Evolutionary conservation across 163 green algal species (phyloP).

Genomic region (Scenedesmus sp.): DNA sequence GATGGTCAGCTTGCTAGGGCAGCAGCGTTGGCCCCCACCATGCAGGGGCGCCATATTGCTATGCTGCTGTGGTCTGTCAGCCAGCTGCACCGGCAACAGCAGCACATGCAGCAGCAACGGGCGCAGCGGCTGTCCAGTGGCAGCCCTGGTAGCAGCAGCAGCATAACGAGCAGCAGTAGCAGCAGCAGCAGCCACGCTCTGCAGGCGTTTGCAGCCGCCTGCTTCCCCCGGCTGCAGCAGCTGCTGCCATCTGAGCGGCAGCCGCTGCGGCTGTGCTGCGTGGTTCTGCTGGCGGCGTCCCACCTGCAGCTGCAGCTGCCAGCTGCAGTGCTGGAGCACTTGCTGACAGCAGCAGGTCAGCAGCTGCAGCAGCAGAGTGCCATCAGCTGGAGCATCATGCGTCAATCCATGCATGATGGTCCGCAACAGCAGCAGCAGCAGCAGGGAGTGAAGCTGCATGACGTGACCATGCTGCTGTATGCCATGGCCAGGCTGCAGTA

Average conservation of each 20-base stretch:
- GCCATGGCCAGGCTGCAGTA: background rate
- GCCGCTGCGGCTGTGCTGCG: background rate
- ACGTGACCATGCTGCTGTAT: slow-evolving; percentile 10
- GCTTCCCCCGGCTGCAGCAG: background rate
- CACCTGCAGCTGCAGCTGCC: slow-evolving; percentile 14
- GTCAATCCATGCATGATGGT: background rate
- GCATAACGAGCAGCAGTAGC: background rate
- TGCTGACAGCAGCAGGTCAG: slow-evolving; percentile 1
- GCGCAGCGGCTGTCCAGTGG: too few species aligned
- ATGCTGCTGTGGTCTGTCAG: slow-evolving; percentile 40
- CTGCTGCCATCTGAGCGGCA: background rate
- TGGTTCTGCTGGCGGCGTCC: slow-evolving; percentile 7
- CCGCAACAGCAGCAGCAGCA: background rate
- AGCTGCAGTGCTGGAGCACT: background rate
- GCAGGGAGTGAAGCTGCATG: background rate
- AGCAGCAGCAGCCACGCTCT: background rate
- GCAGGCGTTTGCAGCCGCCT: background rate
- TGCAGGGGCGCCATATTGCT: slow-evolving; percentile 41
- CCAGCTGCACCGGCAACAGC: slow-evolving; percentile 17
- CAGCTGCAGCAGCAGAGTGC: slow-evolving; percentile 20
- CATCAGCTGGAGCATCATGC: background rate
- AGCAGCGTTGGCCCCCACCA: background rate
- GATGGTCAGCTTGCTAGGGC: background rate
- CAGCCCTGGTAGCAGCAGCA: background rate
- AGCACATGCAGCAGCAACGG: slow-evolving; percentile 31